Evolutionary conservation across 2,329 filamentous ascomycete species (phyloP), one percentile per base, ranked within the genome.

Genomic region (Sporothrix globosa): DNA sequence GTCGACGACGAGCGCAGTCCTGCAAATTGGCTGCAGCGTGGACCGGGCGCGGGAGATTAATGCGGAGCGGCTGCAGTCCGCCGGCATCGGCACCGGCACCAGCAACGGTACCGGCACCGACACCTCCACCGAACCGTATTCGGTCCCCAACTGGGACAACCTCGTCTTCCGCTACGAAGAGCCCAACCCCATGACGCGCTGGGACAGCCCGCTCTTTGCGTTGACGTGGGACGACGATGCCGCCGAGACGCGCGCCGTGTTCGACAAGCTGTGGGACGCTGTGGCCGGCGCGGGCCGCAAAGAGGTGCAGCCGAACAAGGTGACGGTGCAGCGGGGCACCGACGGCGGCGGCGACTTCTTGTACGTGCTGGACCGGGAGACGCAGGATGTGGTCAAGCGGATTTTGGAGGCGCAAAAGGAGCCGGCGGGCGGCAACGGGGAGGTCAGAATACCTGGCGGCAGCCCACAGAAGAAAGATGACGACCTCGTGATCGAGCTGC

Each of bases 111-210:
- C 41, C 14, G 6, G 1, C 41, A 44, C 41, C 9, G 54, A 52
- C 9, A 30, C 3, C 24, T 14, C 13, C 53, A 77, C 81, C 19
- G 82, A 83, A 50, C 77, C 85, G 0, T 89, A 89, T 73, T 82
- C 83, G 56, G 81, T 81, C 1, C 82, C 79, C 19, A 90, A 92
- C 77, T 92, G 92, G 84, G 91, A 93, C 73, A 93, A 93, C 75
- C 84, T 94, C 13, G 87, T 93, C 46, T 95, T 92, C 77, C 85
- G 92, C 69, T 94, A 94, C 77, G 92, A 96, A 79, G 92, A 96
- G 80, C 92, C 92, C 17, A 96, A 95, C 77, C 87, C 90, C 27
- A 94, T 95, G 91, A 90, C 87, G 2, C 83, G 92, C 56, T 96
- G 92, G 92, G 92, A 96, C 78, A 91, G 90, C 69, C 92, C 92